These are phyloP conservation scores for Castanospermum australe DNA, from an alignment of 306 rosid species.

Conservation along the genomic window DNA sequence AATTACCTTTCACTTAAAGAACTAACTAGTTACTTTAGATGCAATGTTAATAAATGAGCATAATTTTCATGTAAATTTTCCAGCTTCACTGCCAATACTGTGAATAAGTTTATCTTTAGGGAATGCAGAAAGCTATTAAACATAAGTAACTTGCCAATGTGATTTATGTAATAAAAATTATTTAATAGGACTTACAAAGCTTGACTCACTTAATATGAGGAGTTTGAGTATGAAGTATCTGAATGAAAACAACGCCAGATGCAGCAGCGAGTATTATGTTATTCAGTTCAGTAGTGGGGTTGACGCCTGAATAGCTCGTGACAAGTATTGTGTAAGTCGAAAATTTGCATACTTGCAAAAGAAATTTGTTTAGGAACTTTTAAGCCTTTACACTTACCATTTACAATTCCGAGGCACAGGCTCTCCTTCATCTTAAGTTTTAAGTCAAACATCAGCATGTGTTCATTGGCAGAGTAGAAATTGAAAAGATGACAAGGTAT, in stretches of 20 bases:
- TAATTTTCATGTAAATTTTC: background rate
- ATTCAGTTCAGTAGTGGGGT: background rate
- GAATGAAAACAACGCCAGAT: too few relatives aligned
- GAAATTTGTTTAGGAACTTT: background rate
- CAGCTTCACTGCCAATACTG: background rate
- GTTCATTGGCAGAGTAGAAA: background rate
- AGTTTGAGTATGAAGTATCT: background rate
- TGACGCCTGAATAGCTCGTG: background rate
- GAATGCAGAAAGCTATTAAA: background rate
- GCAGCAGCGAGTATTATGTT: too few relatives aligned
- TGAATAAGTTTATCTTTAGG: background rate
- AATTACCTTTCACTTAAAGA: background rate
- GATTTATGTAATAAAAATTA: background rate
- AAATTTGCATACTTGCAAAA: slow-evolving; percentile 1
- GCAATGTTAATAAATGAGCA: background rate
- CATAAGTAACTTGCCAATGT: background rate
- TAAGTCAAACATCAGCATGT: background rate
- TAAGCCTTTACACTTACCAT: background rate
- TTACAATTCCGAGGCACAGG: background rate
- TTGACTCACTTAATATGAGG: background rate
- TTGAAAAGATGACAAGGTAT: too few relatives aligned
- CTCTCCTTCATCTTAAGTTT: background rate
- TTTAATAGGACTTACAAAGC: background rate
- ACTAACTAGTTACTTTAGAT: background rate
- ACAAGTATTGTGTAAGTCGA: background rate